Conservation (phyloP, 208 protist species). For the Giardia muris region DNA sequence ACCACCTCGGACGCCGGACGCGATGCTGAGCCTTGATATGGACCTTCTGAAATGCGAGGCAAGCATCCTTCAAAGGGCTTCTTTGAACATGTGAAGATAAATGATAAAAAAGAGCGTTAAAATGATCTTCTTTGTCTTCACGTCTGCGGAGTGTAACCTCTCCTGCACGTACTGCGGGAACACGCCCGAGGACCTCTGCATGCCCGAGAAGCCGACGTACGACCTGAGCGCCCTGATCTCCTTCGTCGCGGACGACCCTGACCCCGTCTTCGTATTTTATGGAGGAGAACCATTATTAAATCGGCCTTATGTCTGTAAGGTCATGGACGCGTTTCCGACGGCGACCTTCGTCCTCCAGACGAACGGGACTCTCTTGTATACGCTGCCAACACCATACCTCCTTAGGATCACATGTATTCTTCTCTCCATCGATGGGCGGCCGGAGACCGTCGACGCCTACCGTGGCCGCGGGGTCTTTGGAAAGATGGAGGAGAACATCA, state of each 20-base stretch:
- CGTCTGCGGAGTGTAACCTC: slow-evolving; percentile 36
- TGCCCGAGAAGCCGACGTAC: slow-evolving; percentile 31
- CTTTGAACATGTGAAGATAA: too few species aligned
- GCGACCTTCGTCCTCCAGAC: slow-evolving; percentile 42
- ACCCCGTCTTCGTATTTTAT: slow-evolving; percentile 41
- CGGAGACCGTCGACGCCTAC: slow-evolving; percentile 22
- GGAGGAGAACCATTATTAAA: slow-evolving; percentile 40
- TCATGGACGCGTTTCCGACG: slow-evolving; percentile 28
- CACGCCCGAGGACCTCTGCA: slow-evolving; percentile 30
- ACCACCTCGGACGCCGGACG: too few species aligned
- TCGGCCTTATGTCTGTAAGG: slow-evolving; percentile 18
- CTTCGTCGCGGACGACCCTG: slow-evolving; percentile 1
- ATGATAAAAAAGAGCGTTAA: too few species aligned
- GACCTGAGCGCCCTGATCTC: neutral
- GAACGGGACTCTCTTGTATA: slow-evolving; percentile 38
- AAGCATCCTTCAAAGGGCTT: too few species aligned
- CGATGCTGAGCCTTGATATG: too few species aligned
- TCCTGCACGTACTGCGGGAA: slow-evolving; percentile 36
- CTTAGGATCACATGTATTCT: slow-evolving; percentile 33
- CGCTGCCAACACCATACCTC: slow-evolving; percentile 31
- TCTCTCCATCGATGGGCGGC: slow-evolving; percentile 39
- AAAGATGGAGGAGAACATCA: slow-evolving; percentile 30
- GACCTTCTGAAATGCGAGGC: too few species aligned
- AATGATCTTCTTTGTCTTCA: slow-evolving; percentile 41
- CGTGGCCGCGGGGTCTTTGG: slow-evolving; percentile 33